Evolutionary conservation across 2,329 filamentous ascomycete genomes (phyloP).

Genomic region (Tolypocladium album): DNA sequence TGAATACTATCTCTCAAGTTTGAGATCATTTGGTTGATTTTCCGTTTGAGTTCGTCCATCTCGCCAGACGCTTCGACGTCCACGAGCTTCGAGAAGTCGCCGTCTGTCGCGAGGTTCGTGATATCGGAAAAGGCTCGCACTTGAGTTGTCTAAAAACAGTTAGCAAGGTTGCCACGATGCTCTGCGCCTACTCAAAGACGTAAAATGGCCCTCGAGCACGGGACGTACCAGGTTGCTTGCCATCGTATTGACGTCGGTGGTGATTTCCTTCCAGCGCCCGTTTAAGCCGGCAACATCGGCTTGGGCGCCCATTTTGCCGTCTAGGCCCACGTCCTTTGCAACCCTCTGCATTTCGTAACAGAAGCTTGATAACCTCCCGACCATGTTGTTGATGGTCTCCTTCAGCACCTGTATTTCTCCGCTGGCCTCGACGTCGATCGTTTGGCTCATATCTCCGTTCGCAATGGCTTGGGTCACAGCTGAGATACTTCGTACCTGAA

Average conservation of each 20-base stretch:
- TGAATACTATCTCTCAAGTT: slow-evolving; percentile 94
- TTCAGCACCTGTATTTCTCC: slow-evolving; percentile 91
- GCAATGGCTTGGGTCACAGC: slow-evolving; percentile 92
- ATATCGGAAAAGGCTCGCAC: slow-evolving; percentile 97
- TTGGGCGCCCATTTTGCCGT: slow-evolving; percentile 97
- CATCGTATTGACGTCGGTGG: slow-evolving; percentile 93
- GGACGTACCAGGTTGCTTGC: slow-evolving; percentile 48
- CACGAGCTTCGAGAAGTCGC: slow-evolving; percentile 93
- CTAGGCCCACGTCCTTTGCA: slow-evolving; percentile 91
- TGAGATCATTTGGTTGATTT: slow-evolving; percentile 99
- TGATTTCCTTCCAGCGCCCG: slow-evolving; percentile 96
- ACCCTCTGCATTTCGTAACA: slow-evolving; percentile 93
- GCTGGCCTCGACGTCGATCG: slow-evolving; percentile 89
- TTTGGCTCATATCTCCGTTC: slow-evolving; percentile 89
- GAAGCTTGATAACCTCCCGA: slow-evolving; percentile 88
- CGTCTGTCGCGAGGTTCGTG: slow-evolving; percentile 90
- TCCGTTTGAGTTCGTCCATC: slow-evolving; percentile 97
- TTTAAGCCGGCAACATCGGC: slow-evolving; percentile 88
- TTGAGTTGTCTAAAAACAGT: slow-evolving; percentile 67
- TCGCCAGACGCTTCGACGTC: slow-evolving; percentile 96
- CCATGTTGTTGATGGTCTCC: slow-evolving; percentile 98
- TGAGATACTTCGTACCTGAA: slow-evolving; percentile 81
- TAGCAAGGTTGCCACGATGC: slow-evolving; percentile 3
- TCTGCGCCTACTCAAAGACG: background rate
- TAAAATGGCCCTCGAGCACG: background rate